Conservation (phyloP, 176 grass and related monocot species). For the Musa acuminata region DNA sequence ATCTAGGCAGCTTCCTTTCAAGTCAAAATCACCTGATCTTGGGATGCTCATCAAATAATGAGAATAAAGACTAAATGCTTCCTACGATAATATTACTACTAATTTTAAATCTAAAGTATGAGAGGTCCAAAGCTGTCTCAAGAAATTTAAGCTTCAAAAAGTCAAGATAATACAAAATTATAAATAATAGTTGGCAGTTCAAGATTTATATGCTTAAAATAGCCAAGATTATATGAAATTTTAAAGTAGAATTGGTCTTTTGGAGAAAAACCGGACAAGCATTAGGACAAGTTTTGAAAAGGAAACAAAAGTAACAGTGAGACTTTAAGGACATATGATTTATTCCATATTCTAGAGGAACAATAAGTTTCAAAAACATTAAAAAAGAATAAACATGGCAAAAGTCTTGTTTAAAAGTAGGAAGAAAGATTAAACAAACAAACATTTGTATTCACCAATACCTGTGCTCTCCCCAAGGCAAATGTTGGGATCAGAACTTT, state of each 20-base stretch:
- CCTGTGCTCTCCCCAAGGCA: conserved; percentile 96
- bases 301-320: background rate
- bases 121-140: background rate
- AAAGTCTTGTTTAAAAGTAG: too few species aligned
- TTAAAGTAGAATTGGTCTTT: background rate
- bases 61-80: background rate
- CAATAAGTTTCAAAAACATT: background rate
- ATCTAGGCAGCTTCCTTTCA: background rate
- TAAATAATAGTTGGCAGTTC: background rate
- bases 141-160: background rate
- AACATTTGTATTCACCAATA: conserved; percentile 12
- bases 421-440: background rate
- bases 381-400: background rate
- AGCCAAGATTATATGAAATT: background rate
- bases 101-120: background rate
- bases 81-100: background rate
- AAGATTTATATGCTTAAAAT: background rate
- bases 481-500: conserved; percentile 97
- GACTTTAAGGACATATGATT: background rate
- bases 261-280: background rate
- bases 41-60: background rate
- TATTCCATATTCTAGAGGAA: background rate
- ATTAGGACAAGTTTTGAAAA: background rate
- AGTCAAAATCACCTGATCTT: background rate
- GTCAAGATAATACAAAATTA: background rate